Evolutionary conservation across 371 early-diverging fungal species (phyloP).

Genomic region (Apophysomyces trapeziformis): DNA sequence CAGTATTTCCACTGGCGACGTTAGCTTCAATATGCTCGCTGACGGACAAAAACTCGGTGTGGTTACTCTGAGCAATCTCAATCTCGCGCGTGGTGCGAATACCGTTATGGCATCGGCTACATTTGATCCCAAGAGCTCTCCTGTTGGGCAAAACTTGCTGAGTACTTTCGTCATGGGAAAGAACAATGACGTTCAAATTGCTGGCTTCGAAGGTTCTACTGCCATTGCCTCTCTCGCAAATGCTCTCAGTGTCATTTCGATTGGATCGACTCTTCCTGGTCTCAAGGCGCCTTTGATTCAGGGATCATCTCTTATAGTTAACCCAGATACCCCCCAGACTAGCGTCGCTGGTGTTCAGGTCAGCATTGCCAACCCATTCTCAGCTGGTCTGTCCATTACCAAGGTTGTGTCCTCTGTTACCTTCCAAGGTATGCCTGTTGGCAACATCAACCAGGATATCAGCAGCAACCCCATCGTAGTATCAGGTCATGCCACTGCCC

Average conservation of each 20-base stretch:
- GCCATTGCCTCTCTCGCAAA: slow-evolving; percentile 48
- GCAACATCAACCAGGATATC: slow-evolving; percentile 53
- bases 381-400: slow-evolving; percentile 50
- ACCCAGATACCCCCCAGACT: slow-evolving; percentile 40
- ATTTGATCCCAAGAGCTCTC: slow-evolving; percentile 50
- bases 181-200: slow-evolving; percentile 49
- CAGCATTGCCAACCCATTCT: slow-evolving; percentile 59
- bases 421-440: slow-evolving; percentile 51
- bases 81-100: slow-evolving; percentile 51
- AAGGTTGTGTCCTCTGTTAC: slow-evolving; percentile 50
- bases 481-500: slow-evolving; percentile 34
- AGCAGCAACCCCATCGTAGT: slow-evolving; percentile 40
- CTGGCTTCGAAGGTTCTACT: slow-evolving; percentile 48
- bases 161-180: slow-evolving; percentile 58
- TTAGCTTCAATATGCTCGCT: slow-evolving; percentile 46
- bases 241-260: slow-evolving; percentile 47
- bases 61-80: slow-evolving; percentile 48
- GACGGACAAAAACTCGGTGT: slow-evolving; percentile 46
- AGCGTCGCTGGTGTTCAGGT: slow-evolving; percentile 52
- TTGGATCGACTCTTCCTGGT: slow-evolving; percentile 54
- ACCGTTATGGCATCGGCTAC: slow-evolving; percentile 43
- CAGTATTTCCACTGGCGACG: slow-evolving; percentile 57
- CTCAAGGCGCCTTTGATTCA: slow-evolving; percentile 47
- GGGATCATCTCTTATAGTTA: slow-evolving; percentile 46
- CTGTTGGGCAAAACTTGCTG: slow-evolving; percentile 52